Evolutionary conservation across 768 basidiomycete species (phyloP).

Genomic region (Hirschioporus abietinus): DNA sequence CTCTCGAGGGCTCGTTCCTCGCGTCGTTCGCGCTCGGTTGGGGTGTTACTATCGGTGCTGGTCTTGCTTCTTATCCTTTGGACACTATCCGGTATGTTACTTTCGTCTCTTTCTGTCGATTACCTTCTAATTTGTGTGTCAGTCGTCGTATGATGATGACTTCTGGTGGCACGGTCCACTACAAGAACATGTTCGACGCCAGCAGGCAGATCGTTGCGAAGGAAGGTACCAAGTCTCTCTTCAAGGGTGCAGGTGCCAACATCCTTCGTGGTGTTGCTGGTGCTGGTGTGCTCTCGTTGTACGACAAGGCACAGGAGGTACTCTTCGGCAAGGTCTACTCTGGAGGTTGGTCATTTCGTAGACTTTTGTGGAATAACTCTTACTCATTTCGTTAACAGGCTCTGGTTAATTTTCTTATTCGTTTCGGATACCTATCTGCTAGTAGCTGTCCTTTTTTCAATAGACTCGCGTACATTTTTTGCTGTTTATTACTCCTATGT

Average conservation of each 20-base stretch:
- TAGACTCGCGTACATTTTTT: not conserved
- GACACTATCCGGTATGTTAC: slow-evolving; percentile 76
- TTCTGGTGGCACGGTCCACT: slow-evolving; percentile 90
- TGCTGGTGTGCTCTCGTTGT: slow-evolving; percentile 98
- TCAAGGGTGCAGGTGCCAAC: slow-evolving; percentile 98
- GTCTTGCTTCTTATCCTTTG: slow-evolving; percentile 95
- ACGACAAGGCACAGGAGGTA: slow-evolving; percentile 96
- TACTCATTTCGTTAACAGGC: slow-evolving; percentile 18
- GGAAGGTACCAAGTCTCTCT: slow-evolving; percentile 93
- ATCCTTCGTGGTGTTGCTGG: slow-evolving; percentile 99
- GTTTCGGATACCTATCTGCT: not conserved
- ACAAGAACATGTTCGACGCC: slow-evolving; percentile 99
- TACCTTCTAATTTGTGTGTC: slow-evolving; percentile 22
- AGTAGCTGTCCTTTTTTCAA: not conserved
- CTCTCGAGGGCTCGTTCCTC: slow-evolving; percentile 92
- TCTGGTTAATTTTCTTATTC: slow-evolving; percentile 31
- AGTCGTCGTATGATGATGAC: slow-evolving; percentile 99
- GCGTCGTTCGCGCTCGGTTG: slow-evolving; percentile 97
- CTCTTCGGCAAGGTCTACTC: slow-evolving; percentile 99
- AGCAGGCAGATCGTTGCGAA: slow-evolving; percentile 90
- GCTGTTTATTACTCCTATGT: not conserved
- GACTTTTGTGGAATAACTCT: not conserved
- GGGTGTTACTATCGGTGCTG: slow-evolving; percentile 99
- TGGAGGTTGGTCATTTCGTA: slow-evolving; percentile 57
- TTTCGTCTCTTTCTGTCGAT: slow-evolving; percentile 9